phyloP scores from a whole-genome alignment of 2,329 filamentous ascomycete species.

The Colletotrichum euphorbiae region DNA sequence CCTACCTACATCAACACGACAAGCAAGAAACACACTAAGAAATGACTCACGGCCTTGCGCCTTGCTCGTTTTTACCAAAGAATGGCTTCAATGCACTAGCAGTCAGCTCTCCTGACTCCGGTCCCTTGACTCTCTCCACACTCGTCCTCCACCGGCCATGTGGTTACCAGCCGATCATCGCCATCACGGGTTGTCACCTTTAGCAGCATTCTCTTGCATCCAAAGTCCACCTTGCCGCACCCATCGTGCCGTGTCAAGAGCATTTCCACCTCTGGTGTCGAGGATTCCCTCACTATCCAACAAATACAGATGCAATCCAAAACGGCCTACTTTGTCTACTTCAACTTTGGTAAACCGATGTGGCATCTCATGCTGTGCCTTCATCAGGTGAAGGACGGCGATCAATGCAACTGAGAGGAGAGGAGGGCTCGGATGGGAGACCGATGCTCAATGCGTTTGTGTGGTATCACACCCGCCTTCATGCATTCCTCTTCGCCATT shows the following conservation, averaged over 20 bases:
- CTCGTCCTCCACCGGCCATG: conserved; percentile 3
- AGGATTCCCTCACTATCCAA: neutral
- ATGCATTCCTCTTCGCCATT: neutral
- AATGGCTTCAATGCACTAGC: conserved; percentile 19
- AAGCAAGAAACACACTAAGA: conserved; percentile 30
- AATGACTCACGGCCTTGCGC: conserved; percentile 22
- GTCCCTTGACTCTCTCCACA: conserved; percentile 28
- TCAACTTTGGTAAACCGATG: conserved; percentile 14
- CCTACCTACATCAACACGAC: conserved; percentile 23
- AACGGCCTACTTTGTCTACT: conserved; percentile 3
- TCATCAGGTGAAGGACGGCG: conserved; percentile 1
- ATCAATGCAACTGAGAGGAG: conserved; percentile 9
- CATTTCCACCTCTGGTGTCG: neutral
- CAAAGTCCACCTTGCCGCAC: conserved; percentile 10
- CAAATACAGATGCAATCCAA: conserved; percentile 14
- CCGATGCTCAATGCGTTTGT: neutral
- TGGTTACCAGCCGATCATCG: conserved; percentile 15
- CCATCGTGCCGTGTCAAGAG: neutral
- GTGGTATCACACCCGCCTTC: neutral
- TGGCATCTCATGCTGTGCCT: conserved; percentile 14
- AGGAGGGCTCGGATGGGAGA: neutral
- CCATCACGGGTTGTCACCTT: conserved; percentile 15
- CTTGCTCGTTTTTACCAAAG: conserved; percentile 15
- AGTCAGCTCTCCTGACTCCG: conserved; percentile 21
- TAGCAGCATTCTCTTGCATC: conserved; percentile 18